Evolutionary conservation across 169 alveolate genomes (phyloP).

Genomic region (Condylostoma magnum): DNA sequence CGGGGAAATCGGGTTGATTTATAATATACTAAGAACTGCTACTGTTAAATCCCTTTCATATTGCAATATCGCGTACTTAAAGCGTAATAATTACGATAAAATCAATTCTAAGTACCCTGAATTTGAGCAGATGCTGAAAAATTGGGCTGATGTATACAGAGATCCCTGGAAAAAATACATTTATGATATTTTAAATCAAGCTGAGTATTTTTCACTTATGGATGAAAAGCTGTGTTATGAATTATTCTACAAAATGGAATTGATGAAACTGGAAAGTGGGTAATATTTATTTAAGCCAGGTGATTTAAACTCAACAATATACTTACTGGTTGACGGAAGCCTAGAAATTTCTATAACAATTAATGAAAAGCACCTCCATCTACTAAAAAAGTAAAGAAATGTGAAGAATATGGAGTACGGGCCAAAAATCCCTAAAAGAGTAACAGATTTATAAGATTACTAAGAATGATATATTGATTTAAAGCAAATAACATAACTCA

Average conservation of each 20-base stretch:
- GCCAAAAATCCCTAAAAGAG: not conserved
- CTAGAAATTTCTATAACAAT: slow-evolving; percentile 21
- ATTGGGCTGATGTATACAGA: not conserved
- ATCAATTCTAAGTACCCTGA: not conserved
- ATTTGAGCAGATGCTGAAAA: not conserved
- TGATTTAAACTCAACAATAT: not conserved
- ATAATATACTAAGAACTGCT: slow-evolving; percentile 19
- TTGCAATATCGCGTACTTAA: slow-evolving; percentile 9
- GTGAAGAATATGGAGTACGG: not conserved
- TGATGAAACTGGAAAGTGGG: slow-evolving; percentile 23
- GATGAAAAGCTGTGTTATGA: not conserved
- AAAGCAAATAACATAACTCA: not conserved
- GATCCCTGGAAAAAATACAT: slow-evolving; percentile 21
- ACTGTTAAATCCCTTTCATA: not conserved
- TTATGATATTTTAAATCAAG: not conserved
- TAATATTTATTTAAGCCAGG: slow-evolving; percentile 23
- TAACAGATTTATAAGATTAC: not conserved
- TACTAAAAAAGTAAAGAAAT: not conserved
- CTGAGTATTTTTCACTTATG: not conserved
- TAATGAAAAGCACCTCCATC: slow-evolving; percentile 16
- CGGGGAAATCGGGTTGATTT: slow-evolving; percentile 20
- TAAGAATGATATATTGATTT: not conserved
- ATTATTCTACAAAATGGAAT: not conserved
- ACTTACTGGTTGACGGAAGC: not conserved
- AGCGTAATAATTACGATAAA: not conserved